Percentiles rank a stretch among this genome's conserved stretches.
Conservation (phyloP, 106 monocot genomes). For the Narthecium ossifragum region DNA sequence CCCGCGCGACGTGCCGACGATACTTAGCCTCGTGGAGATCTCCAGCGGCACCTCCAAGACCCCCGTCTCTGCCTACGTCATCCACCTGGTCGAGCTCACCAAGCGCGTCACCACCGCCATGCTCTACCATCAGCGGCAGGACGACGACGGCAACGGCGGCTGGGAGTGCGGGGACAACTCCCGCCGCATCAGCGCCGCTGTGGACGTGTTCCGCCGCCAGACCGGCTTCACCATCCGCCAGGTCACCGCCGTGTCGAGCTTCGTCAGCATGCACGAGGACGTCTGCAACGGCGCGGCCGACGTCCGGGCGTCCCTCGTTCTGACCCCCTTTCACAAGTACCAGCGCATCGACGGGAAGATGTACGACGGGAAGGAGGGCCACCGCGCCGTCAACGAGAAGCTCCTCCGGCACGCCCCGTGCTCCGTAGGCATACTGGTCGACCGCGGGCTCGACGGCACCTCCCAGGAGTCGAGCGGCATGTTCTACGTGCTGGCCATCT, state of each 20-base stretch:
- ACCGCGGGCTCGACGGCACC: conserved; percentile 18
- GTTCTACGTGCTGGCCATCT: conserved; percentile 15
- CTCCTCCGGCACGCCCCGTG: conserved; percentile 40
- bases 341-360: conserved; percentile 36
- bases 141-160: conserved; percentile 4
- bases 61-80: conserved; percentile 29
- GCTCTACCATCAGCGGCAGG: conserved; percentile 37
- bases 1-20: conserved; percentile 29
- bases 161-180: conserved; percentile 4
- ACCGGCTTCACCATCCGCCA: conserved; percentile 30
- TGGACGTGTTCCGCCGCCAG: conserved; percentile 50
- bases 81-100: conserved; percentile 56
- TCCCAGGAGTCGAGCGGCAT: background rate
- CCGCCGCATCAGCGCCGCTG: conserved; percentile 42
- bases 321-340: conserved; percentile 64
- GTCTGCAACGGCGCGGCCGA: conserved; percentile 48
- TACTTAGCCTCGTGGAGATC: conserved; percentile 43
- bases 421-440: conserved; percentile 49
- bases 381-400: conserved; percentile 22
- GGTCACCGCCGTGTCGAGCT: conserved; percentile 59
- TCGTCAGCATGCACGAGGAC: conserved; percentile 55
- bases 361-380: conserved; percentile 23
- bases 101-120: conserved; percentile 9
- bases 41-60: conserved; percentile 11
- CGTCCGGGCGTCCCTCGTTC: conserved; percentile 31